A percentile compares a stretch with the other conserved stretches of the same genome.
Conservation (phyloP, 139 green algal genomes). For the Chlorella sorokiniana region DNA sequence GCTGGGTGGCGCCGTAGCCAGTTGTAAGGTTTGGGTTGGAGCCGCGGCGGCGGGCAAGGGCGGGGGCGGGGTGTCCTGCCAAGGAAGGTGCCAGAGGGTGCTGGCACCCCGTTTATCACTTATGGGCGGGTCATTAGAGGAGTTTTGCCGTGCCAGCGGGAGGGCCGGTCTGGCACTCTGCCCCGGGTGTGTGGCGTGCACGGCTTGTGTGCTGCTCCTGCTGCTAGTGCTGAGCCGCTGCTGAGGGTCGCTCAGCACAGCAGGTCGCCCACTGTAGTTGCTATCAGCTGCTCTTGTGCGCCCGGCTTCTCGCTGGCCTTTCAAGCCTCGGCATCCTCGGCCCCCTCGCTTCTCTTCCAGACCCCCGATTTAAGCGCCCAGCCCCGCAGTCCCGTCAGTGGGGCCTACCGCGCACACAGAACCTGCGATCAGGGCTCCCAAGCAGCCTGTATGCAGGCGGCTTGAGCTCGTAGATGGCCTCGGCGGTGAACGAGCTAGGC, state of each 20-base stretch:
- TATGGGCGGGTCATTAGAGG: background rate
- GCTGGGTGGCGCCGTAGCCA: background rate
- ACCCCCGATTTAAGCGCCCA: no score
- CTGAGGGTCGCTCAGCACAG: background rate
- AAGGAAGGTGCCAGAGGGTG: background rate
- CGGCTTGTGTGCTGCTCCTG: background rate
- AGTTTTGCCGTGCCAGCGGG: background rate
- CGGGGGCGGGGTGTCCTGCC: background rate
- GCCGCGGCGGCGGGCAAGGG: no score
- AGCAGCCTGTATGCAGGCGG: background rate
- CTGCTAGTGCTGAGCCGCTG: background rate
- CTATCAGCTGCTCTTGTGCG: no score
- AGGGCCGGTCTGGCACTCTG: no score
- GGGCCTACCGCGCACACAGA: background rate
- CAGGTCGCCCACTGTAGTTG: background rate
- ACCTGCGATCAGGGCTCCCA: background rate
- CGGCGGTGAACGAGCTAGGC: conserved; percentile 18
- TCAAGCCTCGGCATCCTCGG: no score
- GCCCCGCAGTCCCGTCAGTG: no score
- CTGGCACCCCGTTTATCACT: no score
- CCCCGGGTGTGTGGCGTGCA: background rate
- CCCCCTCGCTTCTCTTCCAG: no score
- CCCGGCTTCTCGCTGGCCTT: no score
- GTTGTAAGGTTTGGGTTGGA: background rate
- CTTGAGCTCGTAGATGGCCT: conserved; percentile 22